Evolutionary conservation across 2,329 filamentous ascomycete species (phyloP), one percentile per base, ranked within the genome.

Genomic region (Tolypocladium guangdongense): DNA sequence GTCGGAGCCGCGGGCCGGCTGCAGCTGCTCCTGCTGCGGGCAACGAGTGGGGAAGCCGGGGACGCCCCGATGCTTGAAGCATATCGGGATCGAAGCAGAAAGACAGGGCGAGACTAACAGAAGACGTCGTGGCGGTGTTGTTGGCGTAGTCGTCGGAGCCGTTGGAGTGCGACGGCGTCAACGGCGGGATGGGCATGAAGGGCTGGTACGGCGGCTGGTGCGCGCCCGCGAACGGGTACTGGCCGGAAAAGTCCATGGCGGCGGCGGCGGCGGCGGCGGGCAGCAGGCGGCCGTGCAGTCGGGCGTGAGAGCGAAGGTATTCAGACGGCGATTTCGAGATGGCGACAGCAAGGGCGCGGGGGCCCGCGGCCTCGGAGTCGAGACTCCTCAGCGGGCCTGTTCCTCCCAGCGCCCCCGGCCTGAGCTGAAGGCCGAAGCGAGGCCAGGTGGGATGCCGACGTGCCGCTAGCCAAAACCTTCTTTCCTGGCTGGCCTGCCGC

Each of bases 101-200:
- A 50, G 51, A 49, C 51, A 49, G 41, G 49, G 53, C 47, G 50
- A 55, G 49, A 76, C 76, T 69, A 69, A 82, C 78, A 64, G 78
- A 74, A 60, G 78, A 81, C 52, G 76, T 76, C 54, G 70, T 27
- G 27, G 14, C 14, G 22, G 32, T 75, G 63, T 69, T 73, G 67
- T 77, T 75, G 63, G 68, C 73, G 67, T 77, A 81, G 52, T 81
- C 78, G 54, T 81, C 78, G 38, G 78, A 80, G 32, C 70, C 68
- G 46, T 74, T 74, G 53, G 78, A 77, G 64, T 78, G 74, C 54
- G 78, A 78, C 33, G 78, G 78, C 57, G 78, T 80, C 63, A 80
- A 63, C 49, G 77, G 77, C 54, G 74, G 69, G 52, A 81, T 74
- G 58, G 73, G 71, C 64, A 81, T 73, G 64, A 80, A 81, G 61